These are phyloP conservation scores for Usnea hakonensis DNA, from an alignment of 495 filamentous ascomycete species.

Conservation along the genomic window DNA sequence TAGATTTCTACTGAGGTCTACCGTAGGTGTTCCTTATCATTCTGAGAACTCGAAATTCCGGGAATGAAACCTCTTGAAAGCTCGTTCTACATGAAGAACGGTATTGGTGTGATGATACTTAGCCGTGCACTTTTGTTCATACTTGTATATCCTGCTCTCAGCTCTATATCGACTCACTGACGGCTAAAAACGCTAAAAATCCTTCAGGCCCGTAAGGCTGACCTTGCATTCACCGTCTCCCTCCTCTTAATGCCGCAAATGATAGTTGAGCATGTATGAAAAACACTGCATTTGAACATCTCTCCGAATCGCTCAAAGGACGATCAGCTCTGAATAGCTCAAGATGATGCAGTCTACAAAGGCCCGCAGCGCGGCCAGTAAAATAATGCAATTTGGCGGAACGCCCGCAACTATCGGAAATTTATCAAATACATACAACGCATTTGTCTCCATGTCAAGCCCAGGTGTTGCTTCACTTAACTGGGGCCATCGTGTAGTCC, in stretches of 20 bases:
- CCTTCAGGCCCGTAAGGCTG: not conserved
- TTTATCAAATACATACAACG: not conserved
- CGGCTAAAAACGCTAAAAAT: no score
- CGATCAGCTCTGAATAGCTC: not conserved
- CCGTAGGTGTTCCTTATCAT: no score
- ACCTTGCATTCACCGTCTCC: not conserved
- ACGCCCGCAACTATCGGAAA: not conserved
- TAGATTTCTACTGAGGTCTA: no score
- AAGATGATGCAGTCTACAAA: not conserved
- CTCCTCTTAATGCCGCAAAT: not conserved
- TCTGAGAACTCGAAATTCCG: no score
- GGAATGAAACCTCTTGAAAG: no score
- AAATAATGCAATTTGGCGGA: not conserved
- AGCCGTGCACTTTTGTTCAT: no score
- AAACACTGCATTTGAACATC: no score
- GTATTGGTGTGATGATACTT: no score
- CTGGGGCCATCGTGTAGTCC: not conserved
- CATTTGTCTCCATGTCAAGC: not conserved
- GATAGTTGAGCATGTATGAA: not conserved
- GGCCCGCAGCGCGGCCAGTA: not conserved
- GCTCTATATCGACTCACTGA: no score
- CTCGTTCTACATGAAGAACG: no score
- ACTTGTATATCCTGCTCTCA: no score
- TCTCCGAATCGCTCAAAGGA: not conserved
- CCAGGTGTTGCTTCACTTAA: not conserved